Evolutionary conservation across 2,329 filamentous ascomycete genomes (phyloP), one percentile per base, ranked within the genome.

Genomic region (Escovopsis weberi): DNA sequence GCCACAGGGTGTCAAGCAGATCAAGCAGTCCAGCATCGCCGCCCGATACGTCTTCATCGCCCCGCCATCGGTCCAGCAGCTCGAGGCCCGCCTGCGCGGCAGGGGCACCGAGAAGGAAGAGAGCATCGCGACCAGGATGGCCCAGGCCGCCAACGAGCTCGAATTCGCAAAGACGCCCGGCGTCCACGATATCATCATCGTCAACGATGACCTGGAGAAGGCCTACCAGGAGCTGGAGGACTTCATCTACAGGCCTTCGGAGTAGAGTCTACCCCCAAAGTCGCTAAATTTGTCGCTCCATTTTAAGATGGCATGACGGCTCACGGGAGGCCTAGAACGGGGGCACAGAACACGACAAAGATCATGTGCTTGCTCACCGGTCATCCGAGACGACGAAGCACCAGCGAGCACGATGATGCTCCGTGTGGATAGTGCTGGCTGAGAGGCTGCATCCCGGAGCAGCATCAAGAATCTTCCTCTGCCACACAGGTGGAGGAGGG

Each of bases 21-120:
- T 95, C 55, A 86, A 87, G 62, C 73, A 74, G 48, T 83, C 81
- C 40, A 71, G 71, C 51, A 74, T 88, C 48, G 72, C 79, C 44
- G 84, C 86, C 7, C 78, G 85, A 43, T 94, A 85, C 65, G 65
- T 94, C 50, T 94, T 94, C 63, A 74, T 95, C 47, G 76, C 82
- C 33, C 88, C 88, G 11, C 89, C 88, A 0, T 82, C 75, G 4
- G 64, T 83, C 50, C 77, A 82, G 53, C 72, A 78, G 40, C 70
- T 95, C 33, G 87, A 94, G 67, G 59, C 73, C 55, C 72, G 85
- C 35, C 68, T 93, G 41, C 72, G 84, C 38, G 82, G 80, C 32
- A 72, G 85, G 44, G 81, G 78, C 8, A 89, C 85, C n/a, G 85
- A 91, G 61, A 75, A 69, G 41, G 84, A 89, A 61, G 79, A 80